Evolutionary conservation across 2,329 filamentous ascomycete species (phyloP), one percentile per base, ranked within the genome.

Genomic region (Xylariomycetidae sp.): DNA sequence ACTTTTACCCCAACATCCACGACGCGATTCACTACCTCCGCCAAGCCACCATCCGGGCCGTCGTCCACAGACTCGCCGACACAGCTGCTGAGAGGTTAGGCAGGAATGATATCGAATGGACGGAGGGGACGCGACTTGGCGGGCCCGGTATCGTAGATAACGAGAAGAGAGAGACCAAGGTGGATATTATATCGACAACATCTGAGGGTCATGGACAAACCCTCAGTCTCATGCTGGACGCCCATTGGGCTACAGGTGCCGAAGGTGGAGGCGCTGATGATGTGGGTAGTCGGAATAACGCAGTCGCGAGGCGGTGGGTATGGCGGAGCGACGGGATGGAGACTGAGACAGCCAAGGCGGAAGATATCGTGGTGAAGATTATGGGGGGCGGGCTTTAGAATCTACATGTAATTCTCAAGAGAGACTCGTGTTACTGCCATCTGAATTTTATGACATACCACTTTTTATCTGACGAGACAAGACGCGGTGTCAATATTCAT

Each of bases 121-220:
- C 34, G 4, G 54, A 54, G 25, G 47, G 40, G 7, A 29, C 45
- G 15, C 28, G 34, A 1, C n/a, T n/a, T n/a, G n/a, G n/a, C n/a
- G 54, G 54, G 10, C 44, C 47, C 12, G 37, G 39, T 6, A 36
- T 58, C 16, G 42, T 25, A 8, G 40, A 39, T 12, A 33, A 34
- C n/a, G 46, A 45, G 11, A 43, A 37, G 5, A 36, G 15, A 14
- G 42, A 45, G 17, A 45, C 38, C 2, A 37, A 18, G 6, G 14
- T 56, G n/a, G n/a, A n/a, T n/a, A n/a, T n/a, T n/a, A n/a, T n/a
- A n/a, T n/a, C n/a, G n/a, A n/a, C 16, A 30, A 42, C 12, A 40
- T 54, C 29, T 13, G 46, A n/a, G n/a, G 75, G 52, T 90, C 87
- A 38, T 14, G 4, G 37, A 43, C 13, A 27, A 63, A 27, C 56